Base-by-base conservation (phyloP, 805 yeast species). In the Cyberlindnera americana region DNA sequence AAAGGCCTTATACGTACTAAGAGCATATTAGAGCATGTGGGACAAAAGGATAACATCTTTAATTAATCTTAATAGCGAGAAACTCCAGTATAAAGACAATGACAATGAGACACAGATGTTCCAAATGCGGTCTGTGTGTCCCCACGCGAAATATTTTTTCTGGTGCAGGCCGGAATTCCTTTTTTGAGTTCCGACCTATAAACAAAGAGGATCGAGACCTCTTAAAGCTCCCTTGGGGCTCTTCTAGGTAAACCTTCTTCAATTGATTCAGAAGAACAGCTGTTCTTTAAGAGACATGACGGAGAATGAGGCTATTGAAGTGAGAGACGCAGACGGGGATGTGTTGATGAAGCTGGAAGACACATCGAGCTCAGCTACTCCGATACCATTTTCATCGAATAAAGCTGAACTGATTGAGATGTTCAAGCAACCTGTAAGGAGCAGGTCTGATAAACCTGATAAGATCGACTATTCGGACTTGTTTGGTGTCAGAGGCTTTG, bases 11-110 rank as follows among this genome's bases (percentile, higher is more conserved):
- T 12, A 55, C 67, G n/a, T 53, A 75, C 76, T 37, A 84, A 70
- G 17, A 93, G 73, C 95, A 93, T 85, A 53, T 91, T 91, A 15
- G 95, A 80, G 62, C 99, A 91, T 57, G 83, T 77, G 5, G 98
- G 99, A 57, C 99, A 91, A 60, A 91, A 91, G 1, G 97, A 86
- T 38, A 91, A 71, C 99, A 91, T 91, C 23, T 25, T 22, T n/a
- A 8, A 21, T 26, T 9, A 6, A 3, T 5, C 12, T 10, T 13
- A 28, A 10, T 18, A 19, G 12, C 13, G 13, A 29, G 10, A 8
- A 12, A 13, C 13, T 6, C 7, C 7, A 9, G 16, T 17, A 18
- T 6, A 29, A 19, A 18, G 33, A 13, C 17, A 18, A 5, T 6
- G 7, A 19, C 5, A 19, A 19, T 30, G 27, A 31, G 34, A 31